Conservation (phyloP, 257 asterid species). For the Solanum chmielewskii region DNA sequence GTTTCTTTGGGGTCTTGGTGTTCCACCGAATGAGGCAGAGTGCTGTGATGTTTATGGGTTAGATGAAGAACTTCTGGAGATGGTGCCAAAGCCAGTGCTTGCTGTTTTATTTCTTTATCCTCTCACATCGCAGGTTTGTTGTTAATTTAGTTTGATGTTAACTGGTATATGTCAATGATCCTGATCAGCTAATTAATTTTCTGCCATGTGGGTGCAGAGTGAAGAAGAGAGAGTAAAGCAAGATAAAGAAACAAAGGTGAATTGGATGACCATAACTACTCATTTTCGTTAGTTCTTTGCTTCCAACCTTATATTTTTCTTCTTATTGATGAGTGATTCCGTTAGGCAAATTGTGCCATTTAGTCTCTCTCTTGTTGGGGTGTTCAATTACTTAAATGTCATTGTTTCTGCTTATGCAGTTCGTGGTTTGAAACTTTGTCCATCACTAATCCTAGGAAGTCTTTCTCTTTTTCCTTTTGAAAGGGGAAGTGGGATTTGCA, state of each 20-base stretch:
- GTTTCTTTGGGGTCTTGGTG: constrained; percentile 97
- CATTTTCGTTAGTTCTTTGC: background rate
- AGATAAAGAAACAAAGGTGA: constrained; percentile 52
- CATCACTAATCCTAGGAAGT: background rate
- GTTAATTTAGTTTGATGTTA: background rate
- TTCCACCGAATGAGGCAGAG: constrained; percentile 57
- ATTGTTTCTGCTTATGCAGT: background rate
- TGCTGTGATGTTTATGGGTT: constrained; percentile 93
- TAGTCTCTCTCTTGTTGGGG: background rate
- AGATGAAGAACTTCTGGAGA: constrained; percentile 80
- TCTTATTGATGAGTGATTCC: background rate
- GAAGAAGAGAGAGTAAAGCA: constrained; percentile 75
- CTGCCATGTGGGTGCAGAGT: constrained; percentile 34
- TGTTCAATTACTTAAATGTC: background rate
- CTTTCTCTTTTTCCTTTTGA: background rate
- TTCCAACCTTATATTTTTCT: background rate
- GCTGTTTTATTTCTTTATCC: constrained; percentile 90
- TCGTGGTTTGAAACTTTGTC: background rate
- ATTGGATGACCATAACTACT: background rate
- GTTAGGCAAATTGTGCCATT: background rate
- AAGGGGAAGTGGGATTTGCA: background rate
- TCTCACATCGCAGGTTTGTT: constrained; percentile 50
- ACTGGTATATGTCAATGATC: background rate
- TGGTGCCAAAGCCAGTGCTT: constrained; percentile 94
- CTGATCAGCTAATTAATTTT: background rate